Evolutionary conservation across 257 asterid species (phyloP).

Genomic region (Linaria vulgaris): DNA sequence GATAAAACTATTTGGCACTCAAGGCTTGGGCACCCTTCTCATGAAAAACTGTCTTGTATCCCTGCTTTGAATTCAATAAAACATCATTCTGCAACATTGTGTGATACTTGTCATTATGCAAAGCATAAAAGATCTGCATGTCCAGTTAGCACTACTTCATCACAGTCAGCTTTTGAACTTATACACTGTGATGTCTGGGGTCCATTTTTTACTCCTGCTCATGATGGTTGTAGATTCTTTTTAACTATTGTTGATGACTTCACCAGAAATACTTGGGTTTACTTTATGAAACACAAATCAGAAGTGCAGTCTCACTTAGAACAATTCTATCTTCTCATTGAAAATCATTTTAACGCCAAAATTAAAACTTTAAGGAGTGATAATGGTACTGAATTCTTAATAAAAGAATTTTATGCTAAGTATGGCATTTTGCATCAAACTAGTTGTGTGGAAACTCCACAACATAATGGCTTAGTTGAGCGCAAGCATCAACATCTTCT

Average conservation of each 20-base stretch:
- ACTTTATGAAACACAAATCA: not conserved
- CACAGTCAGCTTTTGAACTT: not conserved
- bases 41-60: too few species aligned
- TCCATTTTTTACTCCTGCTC: not conserved
- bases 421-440: not conserved
- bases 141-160: too few species aligned
- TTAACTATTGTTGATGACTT: not conserved
- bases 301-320: not conserved
- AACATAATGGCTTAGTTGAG: not conserved
- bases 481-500: not conserved
- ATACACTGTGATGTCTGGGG: not conserved
- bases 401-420: not conserved
- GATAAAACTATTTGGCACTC: too few species aligned
- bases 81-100: too few species aligned
- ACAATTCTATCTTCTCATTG: not conserved
- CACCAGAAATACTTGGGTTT: not conserved
- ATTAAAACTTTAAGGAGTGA: not conserved
- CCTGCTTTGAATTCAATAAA: too few species aligned
- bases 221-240: not conserved
- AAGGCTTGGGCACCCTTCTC: too few species aligned
- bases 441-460: not conserved
- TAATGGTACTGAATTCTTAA: not conserved
- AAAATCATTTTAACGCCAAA: not conserved
- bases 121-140: too few species aligned
- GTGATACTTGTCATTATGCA: too few species aligned